These are phyloP conservation scores for Sugiyamaella smithiae DNA, from an alignment of 805 yeast species.

Conservation along the genomic window DNA sequence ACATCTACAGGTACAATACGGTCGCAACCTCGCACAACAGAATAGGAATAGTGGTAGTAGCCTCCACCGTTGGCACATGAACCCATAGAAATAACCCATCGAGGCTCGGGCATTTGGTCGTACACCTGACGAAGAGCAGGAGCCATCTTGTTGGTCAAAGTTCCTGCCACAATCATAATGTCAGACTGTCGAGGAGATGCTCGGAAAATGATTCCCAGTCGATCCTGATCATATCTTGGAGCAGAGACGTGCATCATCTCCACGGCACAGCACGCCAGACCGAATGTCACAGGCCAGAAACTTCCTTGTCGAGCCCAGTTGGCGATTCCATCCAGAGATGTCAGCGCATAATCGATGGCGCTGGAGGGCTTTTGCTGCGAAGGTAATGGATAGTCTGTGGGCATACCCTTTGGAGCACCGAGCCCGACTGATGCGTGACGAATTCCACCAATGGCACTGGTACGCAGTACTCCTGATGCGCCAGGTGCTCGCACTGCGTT, in stretches of 20 bases:
- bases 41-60: constrained; percentile 83
- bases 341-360: constrained; percentile 75
- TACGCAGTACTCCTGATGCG: neutral
- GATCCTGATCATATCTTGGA: constrained; percentile 88
- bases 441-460: neutral
- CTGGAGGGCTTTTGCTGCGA: constrained; percentile 57
- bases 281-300: constrained; percentile 92
- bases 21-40: constrained; percentile 89
- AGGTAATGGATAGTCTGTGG: constrained; percentile 69
- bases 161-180: constrained; percentile 90
- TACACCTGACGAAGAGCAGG: constrained; percentile 90
- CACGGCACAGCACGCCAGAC: constrained; percentile 90
- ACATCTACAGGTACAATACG: constrained; percentile 85
- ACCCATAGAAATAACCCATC: constrained; percentile 94
- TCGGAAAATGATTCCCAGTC: constrained; percentile 88
- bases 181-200: constrained; percentile 92
- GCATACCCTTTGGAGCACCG: constrained; percentile 34
- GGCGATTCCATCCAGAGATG: constrained; percentile 76
- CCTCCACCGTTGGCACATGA: constrained; percentile 95
- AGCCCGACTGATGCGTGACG: neutral
- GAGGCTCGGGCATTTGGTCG: constrained; percentile 92
- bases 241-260: constrained; percentile 94
- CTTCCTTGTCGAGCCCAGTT: constrained; percentile 92
- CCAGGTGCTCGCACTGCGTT: neutral
- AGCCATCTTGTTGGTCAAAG: constrained; percentile 89